Evolutionary conservation across 2,329 filamentous ascomycete species (phyloP).

Genomic region (Diaporthe aspalathi): DNA sequence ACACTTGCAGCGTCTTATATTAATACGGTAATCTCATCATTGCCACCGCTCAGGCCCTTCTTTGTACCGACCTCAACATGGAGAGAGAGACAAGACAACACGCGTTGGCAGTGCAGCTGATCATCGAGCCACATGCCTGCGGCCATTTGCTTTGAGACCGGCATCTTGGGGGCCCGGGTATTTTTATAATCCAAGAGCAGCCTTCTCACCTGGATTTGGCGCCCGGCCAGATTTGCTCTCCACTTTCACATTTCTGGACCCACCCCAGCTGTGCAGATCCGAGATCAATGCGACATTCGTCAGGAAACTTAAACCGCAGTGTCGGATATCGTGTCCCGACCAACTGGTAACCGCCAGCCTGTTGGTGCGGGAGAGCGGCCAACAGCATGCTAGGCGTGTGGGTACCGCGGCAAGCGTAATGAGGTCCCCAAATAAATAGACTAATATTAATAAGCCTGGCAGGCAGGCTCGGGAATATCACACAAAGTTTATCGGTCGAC

Average conservation of each 20-base stretch:
- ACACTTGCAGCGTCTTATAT: not conserved
- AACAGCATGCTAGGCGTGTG: conserved; percentile 12
- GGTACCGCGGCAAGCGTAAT: conserved; percentile 4
- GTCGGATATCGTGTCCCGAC: conserved; percentile 33
- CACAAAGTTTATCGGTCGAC: not conserved
- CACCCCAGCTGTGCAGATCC: conserved; percentile 37
- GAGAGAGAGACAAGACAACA: not conserved
- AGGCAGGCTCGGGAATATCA: not conserved
- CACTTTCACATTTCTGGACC: conserved; percentile 24
- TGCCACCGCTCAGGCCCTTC: conserved; percentile 10
- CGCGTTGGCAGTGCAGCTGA: not conserved
- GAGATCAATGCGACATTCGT: conserved; percentile 32
- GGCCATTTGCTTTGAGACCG: conserved; percentile 17
- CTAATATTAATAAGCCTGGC: too few species aligned
- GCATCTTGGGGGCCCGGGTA: conserved; percentile 5
- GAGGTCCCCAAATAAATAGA: not conserved
- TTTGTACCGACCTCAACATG: not conserved
- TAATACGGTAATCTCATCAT: conserved; percentile 1
- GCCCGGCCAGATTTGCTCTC: conserved; percentile 29
- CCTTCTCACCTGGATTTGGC: conserved; percentile 18
- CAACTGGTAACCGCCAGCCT: conserved; percentile 29
- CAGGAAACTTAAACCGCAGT: conserved; percentile 39
- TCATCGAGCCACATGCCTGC: not conserved
- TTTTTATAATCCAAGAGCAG: conserved; percentile 4
- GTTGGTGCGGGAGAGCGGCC: conserved; percentile 28